Conservation (phyloP, 306 rosid species). For the Lagenaria siceraria region DNA sequence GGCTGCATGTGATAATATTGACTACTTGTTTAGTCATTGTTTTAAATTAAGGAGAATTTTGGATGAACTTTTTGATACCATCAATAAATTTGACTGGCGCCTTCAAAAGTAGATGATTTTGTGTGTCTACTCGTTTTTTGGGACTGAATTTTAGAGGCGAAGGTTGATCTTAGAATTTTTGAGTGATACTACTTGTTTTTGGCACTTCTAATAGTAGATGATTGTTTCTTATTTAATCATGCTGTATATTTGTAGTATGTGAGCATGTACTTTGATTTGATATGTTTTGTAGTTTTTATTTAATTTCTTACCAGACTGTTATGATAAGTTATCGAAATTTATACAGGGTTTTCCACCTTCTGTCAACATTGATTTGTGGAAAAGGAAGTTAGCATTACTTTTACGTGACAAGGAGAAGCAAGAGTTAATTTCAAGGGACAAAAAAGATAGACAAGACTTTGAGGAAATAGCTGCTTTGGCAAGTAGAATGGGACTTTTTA, state of each 20-base stretch:
- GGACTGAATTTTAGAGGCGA: not conserved
- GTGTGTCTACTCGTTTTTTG: not conserved
- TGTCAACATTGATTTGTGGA: constrained; percentile 45
- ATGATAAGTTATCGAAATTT: not conserved
- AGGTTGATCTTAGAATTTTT: not conserved
- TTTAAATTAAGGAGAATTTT: not conserved
- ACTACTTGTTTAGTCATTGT: not conserved
- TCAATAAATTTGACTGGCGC: not conserved
- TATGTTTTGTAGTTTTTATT: not conserved
- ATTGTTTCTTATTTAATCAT: not conserved
- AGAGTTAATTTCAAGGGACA: constrained; percentile 75
- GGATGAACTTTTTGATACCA: not conserved
- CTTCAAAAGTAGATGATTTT: not conserved
- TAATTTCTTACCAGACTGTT: constrained; percentile 12
- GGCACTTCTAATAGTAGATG: not conserved
- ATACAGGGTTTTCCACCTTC: constrained; percentile 31
- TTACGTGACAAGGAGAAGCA: constrained; percentile 52
- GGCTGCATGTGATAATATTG: not conserved
- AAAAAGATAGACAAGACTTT: constrained; percentile 68
- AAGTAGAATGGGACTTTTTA: constrained; percentile 65
- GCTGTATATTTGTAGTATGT: not conserved
- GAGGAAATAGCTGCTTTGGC: constrained; percentile 62
- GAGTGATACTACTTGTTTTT: not conserved
- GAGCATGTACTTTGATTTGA: not conserved
- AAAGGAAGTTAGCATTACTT: constrained; percentile 36